phyloP scores from a whole-genome alignment of 1,284 basidiomycete species.

The Apiotrichum montevideense region DNA sequence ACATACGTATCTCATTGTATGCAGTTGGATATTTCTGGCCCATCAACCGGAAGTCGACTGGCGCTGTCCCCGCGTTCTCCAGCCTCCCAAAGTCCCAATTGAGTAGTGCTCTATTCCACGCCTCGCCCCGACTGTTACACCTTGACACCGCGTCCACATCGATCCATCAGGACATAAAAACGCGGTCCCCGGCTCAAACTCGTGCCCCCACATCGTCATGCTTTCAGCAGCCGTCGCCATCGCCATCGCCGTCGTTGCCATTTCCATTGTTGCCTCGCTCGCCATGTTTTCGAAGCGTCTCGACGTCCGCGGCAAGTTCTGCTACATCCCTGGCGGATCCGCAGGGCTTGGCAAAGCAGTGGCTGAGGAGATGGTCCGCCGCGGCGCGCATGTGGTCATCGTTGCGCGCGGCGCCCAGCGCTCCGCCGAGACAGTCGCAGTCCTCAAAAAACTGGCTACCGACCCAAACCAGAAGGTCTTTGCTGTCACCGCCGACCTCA shows the following conservation, averaged over 20 bases:
- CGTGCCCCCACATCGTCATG: too few species aligned
- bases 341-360: slow-evolving; percentile 70
- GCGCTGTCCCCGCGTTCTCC: too few species aligned
- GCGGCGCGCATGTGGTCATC: slow-evolving; percentile 73
- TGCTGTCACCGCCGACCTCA: slow-evolving; percentile 60
- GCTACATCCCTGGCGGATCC: slow-evolving; percentile 74
- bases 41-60: too few species aligned
- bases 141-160: too few species aligned
- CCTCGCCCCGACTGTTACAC: too few species aligned
- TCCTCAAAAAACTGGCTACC: slow-evolving; percentile 57
- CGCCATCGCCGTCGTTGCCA: slow-evolving; percentile 2
- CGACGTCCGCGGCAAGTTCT: slow-evolving; percentile 52
- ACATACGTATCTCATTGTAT: too few species aligned
- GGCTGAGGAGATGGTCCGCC: slow-evolving; percentile 60
- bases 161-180: too few species aligned
- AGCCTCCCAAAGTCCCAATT: too few species aligned
- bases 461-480: slow-evolving; percentile 54
- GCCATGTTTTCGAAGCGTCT: slow-evolving; percentile 9
- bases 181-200: too few species aligned
- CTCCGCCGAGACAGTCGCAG: slow-evolving; percentile 55
- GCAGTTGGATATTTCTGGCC: too few species aligned
- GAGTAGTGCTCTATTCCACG: too few species aligned
- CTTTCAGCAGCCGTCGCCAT: not conserved
- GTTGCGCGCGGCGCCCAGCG: slow-evolving; percentile 63
- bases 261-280: not conserved